These are phyloP conservation scores for Aegilops sharonensis DNA, from an alignment of 176 grass and related monocot genomes.

Conservation along the genomic window DNA sequence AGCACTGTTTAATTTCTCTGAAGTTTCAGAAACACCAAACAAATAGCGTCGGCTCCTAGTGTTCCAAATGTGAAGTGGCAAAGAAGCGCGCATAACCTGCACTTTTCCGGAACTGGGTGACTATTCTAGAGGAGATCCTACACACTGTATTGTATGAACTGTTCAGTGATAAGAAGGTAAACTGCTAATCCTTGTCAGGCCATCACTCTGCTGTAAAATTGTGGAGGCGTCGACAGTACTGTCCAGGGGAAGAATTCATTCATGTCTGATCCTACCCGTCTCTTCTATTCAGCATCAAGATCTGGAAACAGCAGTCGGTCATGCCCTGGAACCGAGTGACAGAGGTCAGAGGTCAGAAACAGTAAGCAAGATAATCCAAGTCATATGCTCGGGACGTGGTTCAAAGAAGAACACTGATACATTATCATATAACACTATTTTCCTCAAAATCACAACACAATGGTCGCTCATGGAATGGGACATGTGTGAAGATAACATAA, in stretches of 20 bases:
- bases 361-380: not conserved
- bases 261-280: not conserved
- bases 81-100: not conserved
- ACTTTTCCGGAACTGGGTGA: not conserved
- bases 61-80: not conserved
- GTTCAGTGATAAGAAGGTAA: conserved; percentile 1
- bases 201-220: conserved; percentile 15
- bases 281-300: conserved; percentile 30
- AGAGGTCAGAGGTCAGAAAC: not conserved
- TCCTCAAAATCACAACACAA: not conserved
- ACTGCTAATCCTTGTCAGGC: conserved; percentile 15
- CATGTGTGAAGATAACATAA: not conserved
- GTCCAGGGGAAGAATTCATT: conserved; percentile 3
- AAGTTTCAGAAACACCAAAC: not conserved
- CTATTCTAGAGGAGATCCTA: not conserved
- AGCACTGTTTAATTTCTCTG: not conserved
- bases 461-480: not conserved
- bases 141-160: not conserved
- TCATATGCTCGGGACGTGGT: not conserved
- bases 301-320: conserved; percentile 33
- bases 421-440: not conserved
- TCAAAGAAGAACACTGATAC: not conserved
- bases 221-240: conserved; percentile 19
- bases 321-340: conserved; percentile 5
- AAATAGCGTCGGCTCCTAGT: not conserved